Base-by-base conservation (phyloP, 441 rosid species). In the Erodium moschatum region DNA sequence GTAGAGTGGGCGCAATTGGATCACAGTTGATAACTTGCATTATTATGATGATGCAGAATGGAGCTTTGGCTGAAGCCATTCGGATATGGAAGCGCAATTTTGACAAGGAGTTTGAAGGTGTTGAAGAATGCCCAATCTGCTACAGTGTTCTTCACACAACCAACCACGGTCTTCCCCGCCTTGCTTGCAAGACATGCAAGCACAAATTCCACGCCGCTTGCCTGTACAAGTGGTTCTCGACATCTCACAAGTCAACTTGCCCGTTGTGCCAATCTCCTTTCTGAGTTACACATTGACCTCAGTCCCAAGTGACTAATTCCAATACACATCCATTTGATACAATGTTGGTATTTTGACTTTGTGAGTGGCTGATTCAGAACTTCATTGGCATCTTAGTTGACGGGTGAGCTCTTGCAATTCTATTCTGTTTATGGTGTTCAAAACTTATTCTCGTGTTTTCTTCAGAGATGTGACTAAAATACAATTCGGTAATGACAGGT, bases 51-150 rank as follows among this genome's bases (percentile, higher is more conserved):
- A 71, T 76, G 70, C 93, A 91, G 98, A 94, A 94, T 74, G 98
- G 97, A 71, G 97, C 98, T 62, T 76, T 94, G 58, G 91, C 98
- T 54, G 98, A 91, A 81, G 97, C 98, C 27, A 89, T 94, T 69
- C 72, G 82, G 62, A 86, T 84, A 80, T 94, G 98, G 98, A 91
- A 93, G 80, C 81, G 80, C 69, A 94, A 94, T 79, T 86, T 90
- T 5, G 98, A 94, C 83, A 91, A 91, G 84, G 97, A 89, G 79
- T 93, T 93, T 72, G 90, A 89, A 85, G 98, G 98, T 69, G 85
- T 93, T 50, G 98, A 93, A 76, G 98, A 93, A 82, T 93, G 98
- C 74, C 98, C 97, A 8, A 93, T 93, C 70, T 93, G 98, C 76
- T 93, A 91, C 83, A 93, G 97, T 78, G 96, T 93, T 71, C 89